Percentiles rank a stretch among this genome's conserved stretches.
Evolutionary conservation across 306 rosid species (phyloP).

Genomic region (Lablab purpureus): DNA sequence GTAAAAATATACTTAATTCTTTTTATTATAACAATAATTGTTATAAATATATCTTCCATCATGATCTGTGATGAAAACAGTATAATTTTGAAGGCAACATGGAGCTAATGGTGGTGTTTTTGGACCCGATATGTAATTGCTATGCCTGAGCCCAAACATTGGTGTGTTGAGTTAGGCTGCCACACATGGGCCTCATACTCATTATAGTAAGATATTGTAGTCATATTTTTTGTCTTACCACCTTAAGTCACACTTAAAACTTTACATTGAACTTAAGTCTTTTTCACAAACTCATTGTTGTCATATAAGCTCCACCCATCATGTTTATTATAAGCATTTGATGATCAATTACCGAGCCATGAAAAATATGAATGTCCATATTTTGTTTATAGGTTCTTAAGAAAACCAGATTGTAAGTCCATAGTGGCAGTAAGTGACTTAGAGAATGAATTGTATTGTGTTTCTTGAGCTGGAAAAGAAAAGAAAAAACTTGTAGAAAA

Average conservation of each 20-base stretch:
- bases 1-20: too few relatives aligned
- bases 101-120: neutral
- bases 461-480: neutral
- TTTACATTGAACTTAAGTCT: too few relatives aligned
- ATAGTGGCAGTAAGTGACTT: too few relatives aligned
- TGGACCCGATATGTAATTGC: slow-evolving; percentile 1
- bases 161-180: neutral
- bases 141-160: neutral
- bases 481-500: too few relatives aligned
- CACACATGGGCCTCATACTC: neutral
- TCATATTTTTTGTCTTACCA: too few relatives aligned
- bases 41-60: neutral
- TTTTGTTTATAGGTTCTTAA: neutral
- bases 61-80: neutral
- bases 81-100: neutral
- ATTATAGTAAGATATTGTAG: neutral
- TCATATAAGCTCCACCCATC: too few relatives aligned
- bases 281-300: too few relatives aligned
- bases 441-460: too few relatives aligned
- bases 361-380: too few relatives aligned
- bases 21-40: neutral
- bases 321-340: too few relatives aligned
- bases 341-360: too few relatives aligned
- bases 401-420: neutral
- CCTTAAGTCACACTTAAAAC: too few relatives aligned